Conservation (phyloP, 108 stramenopile species). For the Bacterosira constricta region DNA sequence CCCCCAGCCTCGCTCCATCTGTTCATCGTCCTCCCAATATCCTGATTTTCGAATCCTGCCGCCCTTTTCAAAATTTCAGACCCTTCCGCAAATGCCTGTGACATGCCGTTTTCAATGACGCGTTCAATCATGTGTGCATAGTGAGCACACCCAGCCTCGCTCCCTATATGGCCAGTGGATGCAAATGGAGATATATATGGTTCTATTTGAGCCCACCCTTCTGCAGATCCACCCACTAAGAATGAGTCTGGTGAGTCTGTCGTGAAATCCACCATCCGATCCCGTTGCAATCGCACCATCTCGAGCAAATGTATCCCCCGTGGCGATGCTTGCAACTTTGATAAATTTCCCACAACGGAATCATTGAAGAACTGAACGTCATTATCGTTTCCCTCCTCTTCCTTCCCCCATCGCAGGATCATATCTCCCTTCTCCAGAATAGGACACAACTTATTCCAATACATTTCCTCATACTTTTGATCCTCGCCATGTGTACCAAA, state of each 20-base stretch:
- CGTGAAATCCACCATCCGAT: slow-evolving; percentile 41
- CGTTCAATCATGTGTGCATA: slow-evolving; percentile 91
- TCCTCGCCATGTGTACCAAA: slow-evolving; percentile 34
- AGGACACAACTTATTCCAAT: slow-evolving; percentile 18
- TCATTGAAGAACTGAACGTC: slow-evolving; percentile 19
- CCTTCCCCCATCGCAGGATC: slow-evolving; percentile 40
- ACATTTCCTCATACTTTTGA: slow-evolving; percentile 16
- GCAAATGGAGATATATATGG: slow-evolving; percentile 74
- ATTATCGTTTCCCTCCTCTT: slow-evolving; percentile 11
- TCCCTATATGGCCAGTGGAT: slow-evolving; percentile 74
- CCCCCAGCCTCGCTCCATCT: slow-evolving; percentile 76
- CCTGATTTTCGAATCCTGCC: slow-evolving; percentile 74
- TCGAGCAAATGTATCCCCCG: slow-evolving; percentile 82
- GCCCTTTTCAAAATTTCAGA: slow-evolving; percentile 72
- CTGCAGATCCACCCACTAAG: slow-evolving; percentile 85
- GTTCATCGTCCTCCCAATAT: slow-evolving; percentile 71
- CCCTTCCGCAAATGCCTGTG: slow-evolving; percentile 91
- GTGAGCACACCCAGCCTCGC: slow-evolving; percentile 48
- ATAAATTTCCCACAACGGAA: slow-evolving; percentile 27
- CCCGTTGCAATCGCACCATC: slow-evolving; percentile 67
- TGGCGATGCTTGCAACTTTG: slow-evolving; percentile 26
- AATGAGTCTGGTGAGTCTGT: slow-evolving; percentile 68
- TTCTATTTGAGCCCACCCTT: slow-evolving; percentile 69
- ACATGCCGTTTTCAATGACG: slow-evolving; percentile 91
- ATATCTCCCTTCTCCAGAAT: slow-evolving; percentile 31